Evolutionary conservation across 2,329 filamentous ascomycete genomes (phyloP).

Genomic region (Calonectria hawksworthii): DNA sequence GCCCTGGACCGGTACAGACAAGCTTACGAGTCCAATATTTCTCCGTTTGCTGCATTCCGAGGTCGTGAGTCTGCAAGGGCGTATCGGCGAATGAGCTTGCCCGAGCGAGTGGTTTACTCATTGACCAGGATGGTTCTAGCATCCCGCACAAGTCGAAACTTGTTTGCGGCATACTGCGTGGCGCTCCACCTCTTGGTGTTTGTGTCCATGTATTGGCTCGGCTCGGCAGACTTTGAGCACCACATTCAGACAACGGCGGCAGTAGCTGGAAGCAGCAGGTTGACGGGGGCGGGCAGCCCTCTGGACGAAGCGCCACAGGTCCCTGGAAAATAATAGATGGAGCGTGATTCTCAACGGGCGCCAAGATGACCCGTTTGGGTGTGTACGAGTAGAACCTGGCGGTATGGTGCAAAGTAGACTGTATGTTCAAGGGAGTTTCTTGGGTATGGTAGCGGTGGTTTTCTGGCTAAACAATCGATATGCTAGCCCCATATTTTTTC

Average conservation of each 20-base stretch:
- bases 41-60: constrained; percentile 94
- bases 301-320: constrained; percentile 46
- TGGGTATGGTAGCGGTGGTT: constrained; percentile 18
- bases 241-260: constrained; percentile 65
- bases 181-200: constrained; percentile 91
- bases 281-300: constrained; percentile 37
- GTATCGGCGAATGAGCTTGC: constrained; percentile 92
- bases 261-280: constrained; percentile 45
- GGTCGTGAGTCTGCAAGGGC: constrained; percentile 93
- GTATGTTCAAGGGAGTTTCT: constrained; percentile 15
- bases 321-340: constrained; percentile 34
- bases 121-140: constrained; percentile 92
- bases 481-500: neutral
- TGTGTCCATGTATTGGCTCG: constrained; percentile 87
- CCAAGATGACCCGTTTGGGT: constrained; percentile 16
- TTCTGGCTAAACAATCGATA: neutral
- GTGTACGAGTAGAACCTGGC: constrained; percentile 21
- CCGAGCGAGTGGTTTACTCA: constrained; percentile 91
- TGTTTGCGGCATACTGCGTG: constrained; percentile 94
- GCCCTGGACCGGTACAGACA: constrained; percentile 88
- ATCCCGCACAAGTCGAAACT: constrained; percentile 89
- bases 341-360: constrained; percentile 16
- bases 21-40: constrained; percentile 95
- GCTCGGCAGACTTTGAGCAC: constrained; percentile 76
- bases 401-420: constrained; percentile 15